Percentiles rank a stretch among this genome's conserved stretches.
Evolutionary conservation across 2,329 filamentous ascomycete genomes (phyloP).

Genomic region (Phialemonium atrogriseum): DNA sequence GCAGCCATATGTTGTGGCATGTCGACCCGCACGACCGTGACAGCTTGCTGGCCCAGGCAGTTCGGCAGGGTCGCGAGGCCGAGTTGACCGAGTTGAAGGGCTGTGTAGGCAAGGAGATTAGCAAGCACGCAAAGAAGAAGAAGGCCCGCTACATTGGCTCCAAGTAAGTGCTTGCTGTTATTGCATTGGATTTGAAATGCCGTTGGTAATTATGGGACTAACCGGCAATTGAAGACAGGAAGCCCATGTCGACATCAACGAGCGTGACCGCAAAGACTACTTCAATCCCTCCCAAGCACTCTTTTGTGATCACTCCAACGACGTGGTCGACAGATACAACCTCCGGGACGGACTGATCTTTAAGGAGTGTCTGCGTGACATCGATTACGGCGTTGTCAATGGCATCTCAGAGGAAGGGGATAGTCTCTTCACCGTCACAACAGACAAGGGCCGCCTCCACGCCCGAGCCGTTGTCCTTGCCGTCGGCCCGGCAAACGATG

Average conservation of each 20-base stretch:
- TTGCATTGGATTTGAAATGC: not conserved
- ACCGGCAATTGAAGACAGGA: too few relatives aligned
- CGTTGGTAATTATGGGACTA: too few relatives aligned
- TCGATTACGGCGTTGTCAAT: slow-evolving; percentile 47
- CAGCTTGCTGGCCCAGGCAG: slow-evolving; percentile 61
- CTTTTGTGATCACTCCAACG: slow-evolving; percentile 54
- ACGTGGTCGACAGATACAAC: slow-evolving; percentile 48
- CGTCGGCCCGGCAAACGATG: slow-evolving; percentile 58
- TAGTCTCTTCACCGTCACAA: slow-evolving; percentile 57
- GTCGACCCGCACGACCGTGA: slow-evolving; percentile 69
- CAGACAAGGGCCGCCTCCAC: slow-evolving; percentile 44
- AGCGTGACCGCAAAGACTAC: slow-evolving; percentile 61
- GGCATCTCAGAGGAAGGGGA: slow-evolving; percentile 35
- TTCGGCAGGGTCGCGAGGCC: slow-evolving; percentile 47
- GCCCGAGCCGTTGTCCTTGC: slow-evolving; percentile 60
- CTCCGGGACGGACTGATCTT: slow-evolving; percentile 48
- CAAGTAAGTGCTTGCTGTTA: too few relatives aligned
- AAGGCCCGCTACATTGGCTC: slow-evolving; percentile 28
- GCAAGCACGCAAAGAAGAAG: slow-evolving; percentile 71
- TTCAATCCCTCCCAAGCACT: slow-evolving; percentile 55
- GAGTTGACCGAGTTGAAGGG: slow-evolving; percentile 64
- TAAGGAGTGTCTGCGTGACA: slow-evolving; percentile 50
- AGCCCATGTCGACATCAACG: slow-evolving; percentile 47
- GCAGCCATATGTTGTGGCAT: slow-evolving; percentile 80
- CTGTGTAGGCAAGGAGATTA: slow-evolving; percentile 71